Conservation (phyloP, 2,329 filamentous ascomycete genomes). For the Talaromyces funiculosus region DNA sequence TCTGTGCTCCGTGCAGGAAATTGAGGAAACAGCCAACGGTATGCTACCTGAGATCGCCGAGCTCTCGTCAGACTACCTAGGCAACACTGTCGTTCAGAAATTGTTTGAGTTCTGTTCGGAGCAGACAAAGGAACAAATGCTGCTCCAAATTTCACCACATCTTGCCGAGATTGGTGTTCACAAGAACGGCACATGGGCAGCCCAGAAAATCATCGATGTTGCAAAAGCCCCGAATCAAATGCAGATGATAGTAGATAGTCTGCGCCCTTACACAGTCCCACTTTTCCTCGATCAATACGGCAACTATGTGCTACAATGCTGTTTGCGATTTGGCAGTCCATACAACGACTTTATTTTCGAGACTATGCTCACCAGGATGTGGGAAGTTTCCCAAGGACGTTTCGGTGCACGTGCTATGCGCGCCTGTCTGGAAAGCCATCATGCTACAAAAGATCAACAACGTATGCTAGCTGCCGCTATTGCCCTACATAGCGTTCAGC, state of each 20-base stretch:
- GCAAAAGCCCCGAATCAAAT: constrained; percentile 81
- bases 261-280: constrained; percentile 80
- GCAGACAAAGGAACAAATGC: constrained; percentile 82
- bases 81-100: constrained; percentile 99
- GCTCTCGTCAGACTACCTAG: constrained; percentile 89
- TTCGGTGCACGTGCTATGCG: constrained; percentile 96
- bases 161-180: constrained; percentile 95
- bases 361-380: constrained; percentile 88
- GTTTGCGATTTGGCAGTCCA: constrained; percentile 81
- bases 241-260: constrained; percentile 72
- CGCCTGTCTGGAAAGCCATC: constrained; percentile 92
- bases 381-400: constrained; percentile 86
- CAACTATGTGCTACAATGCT: constrained; percentile 97
- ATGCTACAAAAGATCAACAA: constrained; percentile 91
- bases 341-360: constrained; percentile 98
- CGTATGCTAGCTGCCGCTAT: constrained; percentile 90
- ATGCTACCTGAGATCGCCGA: constrained; percentile 98
- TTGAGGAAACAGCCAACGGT: constrained; percentile 82
- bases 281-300: constrained; percentile 97
- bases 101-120: constrained; percentile 96
- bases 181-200: constrained; percentile 99
- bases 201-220: constrained; percentile 98
- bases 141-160: constrained; percentile 79
- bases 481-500: constrained; percentile 90
- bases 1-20: constrained; percentile 75